Conservation (phyloP, 306 rosid species). For the Fragaria nilgerrensis region DNA sequence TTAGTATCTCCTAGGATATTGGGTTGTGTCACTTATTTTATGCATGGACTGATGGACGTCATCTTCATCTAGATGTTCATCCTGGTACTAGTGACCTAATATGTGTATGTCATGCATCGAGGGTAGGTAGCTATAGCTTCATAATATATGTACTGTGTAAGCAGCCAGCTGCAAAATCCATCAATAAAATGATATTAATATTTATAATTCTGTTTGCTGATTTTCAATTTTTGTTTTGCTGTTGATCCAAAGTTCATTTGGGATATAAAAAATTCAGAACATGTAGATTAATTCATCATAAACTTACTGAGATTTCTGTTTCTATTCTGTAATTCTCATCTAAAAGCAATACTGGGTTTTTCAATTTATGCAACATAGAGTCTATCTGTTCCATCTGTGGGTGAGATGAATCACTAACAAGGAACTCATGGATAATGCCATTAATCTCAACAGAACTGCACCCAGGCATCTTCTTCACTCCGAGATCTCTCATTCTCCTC, state of each 20-base stretch:
- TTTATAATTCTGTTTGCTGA: not conserved
- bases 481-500: slow-evolving; percentile 57
- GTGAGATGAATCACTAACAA: not conserved
- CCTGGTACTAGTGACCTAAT: not conserved
- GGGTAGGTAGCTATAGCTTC: not conserved
- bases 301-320: not conserved
- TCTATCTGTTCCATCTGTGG: not conserved
- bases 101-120: not conserved
- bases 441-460: slow-evolving; percentile 59
- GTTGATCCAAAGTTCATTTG: not conserved
- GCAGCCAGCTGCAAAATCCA: not conserved
- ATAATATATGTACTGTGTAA: not conserved
- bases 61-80: not conserved
- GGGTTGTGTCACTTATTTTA: not conserved
- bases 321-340: not conserved
- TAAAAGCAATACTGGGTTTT: not conserved
- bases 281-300: not conserved
- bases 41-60: not conserved
- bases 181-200: not conserved
- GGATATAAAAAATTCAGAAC: not conserved
- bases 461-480: slow-evolving; percentile 57
- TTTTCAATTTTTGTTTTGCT: not conserved
- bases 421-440: slow-evolving; percentile 37
- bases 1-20: not conserved
- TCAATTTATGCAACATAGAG: not conserved